Base-by-base conservation (phyloP, 129 eudicot species). In the Calendula officinalis region DNA sequence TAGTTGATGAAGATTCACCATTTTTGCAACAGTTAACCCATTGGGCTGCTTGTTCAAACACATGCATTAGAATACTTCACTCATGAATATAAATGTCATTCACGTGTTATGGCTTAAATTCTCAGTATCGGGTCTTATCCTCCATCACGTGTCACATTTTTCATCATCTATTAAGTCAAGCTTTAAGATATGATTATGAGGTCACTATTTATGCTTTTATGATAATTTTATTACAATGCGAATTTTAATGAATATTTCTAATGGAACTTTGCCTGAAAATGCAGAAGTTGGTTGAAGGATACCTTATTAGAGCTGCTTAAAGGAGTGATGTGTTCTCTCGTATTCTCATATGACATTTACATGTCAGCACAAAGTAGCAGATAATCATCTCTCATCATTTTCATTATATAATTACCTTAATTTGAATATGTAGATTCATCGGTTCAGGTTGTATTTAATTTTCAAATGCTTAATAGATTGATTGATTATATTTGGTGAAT, bases 41-140 rank as follows among this genome's bases (percentile, higher is more conserved):
- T 61, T 94, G 99, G 99, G 99, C 99, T 51, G 92, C 97, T 68
- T 94, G 99, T 75, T 94, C 99, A 51, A 86, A 86, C 99, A 45
- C 96, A 94, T 51, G 99, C 97, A 64, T 57, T 94, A 54, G 99
- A 94, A 73, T 94, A 88, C 47, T 94, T 94, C 47, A 85, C 97
- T 44, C 99, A 97, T 64, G 95, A 90, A 51, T 94, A 88, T 66
- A 88, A 89, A 76, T 95, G 99, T 43, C 99, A 94, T 59, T 83
- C 92, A 38, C 97, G 99, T 63, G 95, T 94, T 49, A 94, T 94
- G 99, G 99, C 99, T 70, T 94, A 94, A 80, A 84, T 89, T 56
- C 90, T 94, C 51, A 83, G 97, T 72, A 78, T 88, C 75, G 99
- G 89, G 73, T 83, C 99, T 36, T 94, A 94, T 76, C 99, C 99